These are phyloP conservation scores for Ceratocystis harringtonii DNA, from an alignment of 2,329 filamentous ascomycete species.

Conservation along the genomic window DNA sequence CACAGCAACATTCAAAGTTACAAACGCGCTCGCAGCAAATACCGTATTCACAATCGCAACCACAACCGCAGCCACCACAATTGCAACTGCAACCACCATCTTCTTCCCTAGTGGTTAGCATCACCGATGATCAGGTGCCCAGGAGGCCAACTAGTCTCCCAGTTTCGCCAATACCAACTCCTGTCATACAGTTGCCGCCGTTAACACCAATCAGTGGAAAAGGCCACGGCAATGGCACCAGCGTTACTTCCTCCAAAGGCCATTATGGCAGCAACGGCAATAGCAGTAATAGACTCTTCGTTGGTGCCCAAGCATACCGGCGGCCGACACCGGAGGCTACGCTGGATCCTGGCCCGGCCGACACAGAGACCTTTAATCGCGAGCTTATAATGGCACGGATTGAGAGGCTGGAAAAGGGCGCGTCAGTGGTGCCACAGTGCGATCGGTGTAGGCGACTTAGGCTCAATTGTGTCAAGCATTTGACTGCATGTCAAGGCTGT, in stretches of 20 bases:
- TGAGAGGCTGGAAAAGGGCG: slow-evolving; percentile 59
- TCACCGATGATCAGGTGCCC: slow-evolving; percentile 7
- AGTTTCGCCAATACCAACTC: slow-evolving; percentile 14
- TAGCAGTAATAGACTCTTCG: slow-evolving; percentile 13
- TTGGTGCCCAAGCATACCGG: slow-evolving; percentile 7
- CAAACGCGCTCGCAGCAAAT: background rate
- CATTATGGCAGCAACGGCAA: background rate
- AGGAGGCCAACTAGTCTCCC: slow-evolving; percentile 16
- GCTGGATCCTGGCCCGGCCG: slow-evolving; percentile 8
- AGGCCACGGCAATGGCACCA: background rate
- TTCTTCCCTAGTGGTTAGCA: slow-evolving; percentile 9
- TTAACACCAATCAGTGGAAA: background rate
- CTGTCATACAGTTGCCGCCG: slow-evolving; percentile 12
- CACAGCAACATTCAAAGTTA: slow-evolving; percentile 11
- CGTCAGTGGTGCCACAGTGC: slow-evolving; percentile 65
- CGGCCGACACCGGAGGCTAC: slow-evolving; percentile 15
- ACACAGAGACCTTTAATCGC: slow-evolving; percentile 22
- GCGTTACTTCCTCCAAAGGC: background rate
- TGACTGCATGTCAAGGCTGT: slow-evolving; percentile 74
- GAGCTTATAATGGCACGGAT: slow-evolving; percentile 57
- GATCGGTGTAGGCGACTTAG: slow-evolving; percentile 68
- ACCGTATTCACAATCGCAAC: background rate
- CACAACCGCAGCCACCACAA: background rate
- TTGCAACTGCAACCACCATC: background rate
- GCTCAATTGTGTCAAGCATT: slow-evolving; percentile 70